Evolutionary conservation across 2,329 filamentous ascomycete genomes (phyloP).

Genomic region (Metarhizium sp.): DNA sequence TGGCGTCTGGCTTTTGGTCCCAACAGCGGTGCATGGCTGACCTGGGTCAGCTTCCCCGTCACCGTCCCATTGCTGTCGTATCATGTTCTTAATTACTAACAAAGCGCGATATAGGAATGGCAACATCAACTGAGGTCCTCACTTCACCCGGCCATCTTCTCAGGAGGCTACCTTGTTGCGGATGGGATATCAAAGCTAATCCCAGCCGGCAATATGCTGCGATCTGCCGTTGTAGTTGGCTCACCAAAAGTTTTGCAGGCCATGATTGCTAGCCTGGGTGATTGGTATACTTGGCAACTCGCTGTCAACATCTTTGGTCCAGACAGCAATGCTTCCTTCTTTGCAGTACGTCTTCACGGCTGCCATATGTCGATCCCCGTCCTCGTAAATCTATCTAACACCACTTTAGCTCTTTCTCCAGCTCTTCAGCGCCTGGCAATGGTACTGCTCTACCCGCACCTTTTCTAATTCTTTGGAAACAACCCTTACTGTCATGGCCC

Average conservation of each 20-base stretch:
- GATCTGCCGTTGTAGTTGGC: slow-evolving; percentile 58
- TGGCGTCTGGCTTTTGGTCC: slow-evolving; percentile 80
- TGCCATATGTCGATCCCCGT: too few species aligned
- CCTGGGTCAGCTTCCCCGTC: slow-evolving; percentile 60
- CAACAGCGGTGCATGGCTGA: slow-evolving; percentile 77
- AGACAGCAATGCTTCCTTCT: slow-evolving; percentile 53
- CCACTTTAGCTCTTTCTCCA: slow-evolving; percentile 25
- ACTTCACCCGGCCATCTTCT: slow-evolving; percentile 82
- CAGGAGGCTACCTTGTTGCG: slow-evolving; percentile 57
- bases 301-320: slow-evolving; percentile 63
- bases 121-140: slow-evolving; percentile 77
- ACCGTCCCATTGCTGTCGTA: neutral
- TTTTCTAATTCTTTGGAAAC: slow-evolving; percentile 92
- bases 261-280: slow-evolving; percentile 64
- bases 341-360: slow-evolving; percentile 44
- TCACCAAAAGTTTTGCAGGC: slow-evolving; percentile 71
- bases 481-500: slow-evolving; percentile 70
- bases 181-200: slow-evolving; percentile 47
- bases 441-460: slow-evolving; percentile 88
- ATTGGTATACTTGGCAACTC: slow-evolving; percentile 83
- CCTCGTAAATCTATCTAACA: neutral
- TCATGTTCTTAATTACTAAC: neutral
- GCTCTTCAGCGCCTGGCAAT: slow-evolving; percentile 64
- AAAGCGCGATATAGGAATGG: slow-evolving; percentile 65
- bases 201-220: slow-evolving; percentile 41